Conservation (phyloP, 2,329 filamentous ascomycete species). For the Teratosphaeria zuluensis region DNA sequence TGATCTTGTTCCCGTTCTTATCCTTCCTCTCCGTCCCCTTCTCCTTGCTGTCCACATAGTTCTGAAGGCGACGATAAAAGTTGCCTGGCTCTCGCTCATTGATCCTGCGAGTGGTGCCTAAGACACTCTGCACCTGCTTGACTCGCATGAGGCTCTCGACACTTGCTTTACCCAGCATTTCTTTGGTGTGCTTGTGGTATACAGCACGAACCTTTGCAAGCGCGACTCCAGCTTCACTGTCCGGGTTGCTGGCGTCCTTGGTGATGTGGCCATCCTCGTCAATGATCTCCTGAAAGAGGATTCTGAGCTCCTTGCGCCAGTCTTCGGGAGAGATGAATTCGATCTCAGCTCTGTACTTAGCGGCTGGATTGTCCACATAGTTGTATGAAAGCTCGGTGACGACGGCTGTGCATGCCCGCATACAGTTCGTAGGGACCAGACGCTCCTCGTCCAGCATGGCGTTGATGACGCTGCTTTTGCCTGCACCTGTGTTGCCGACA, state of each 20-base stretch:
- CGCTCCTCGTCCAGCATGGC: conserved; percentile 53
- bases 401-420: conserved; percentile 53
- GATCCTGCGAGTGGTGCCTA: conserved; percentile 39
- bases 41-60: conserved; percentile 48
- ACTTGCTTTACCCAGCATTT: conserved; percentile 27
- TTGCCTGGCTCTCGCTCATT: conserved; percentile 24
- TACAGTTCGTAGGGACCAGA: conserved; percentile 47
- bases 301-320: conserved; percentile 44
- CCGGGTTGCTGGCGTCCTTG: conserved; percentile 30
- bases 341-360: conserved; percentile 45
- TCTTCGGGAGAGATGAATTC: conserved; percentile 46
- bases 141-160: conserved; percentile 36
- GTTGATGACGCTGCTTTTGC: conserved; percentile 55
- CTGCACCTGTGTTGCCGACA: conserved; percentile 52
- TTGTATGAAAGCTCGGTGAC: conserved; percentile 54
- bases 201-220: conserved; percentile 44
- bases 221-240: conserved; percentile 40
- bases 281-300: conserved; percentile 41
- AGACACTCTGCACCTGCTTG: conserved; percentile 29
- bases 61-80: conserved; percentile 40
- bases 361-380: conserved; percentile 42
- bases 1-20: conserved; percentile 23
- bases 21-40: conserved; percentile 29
- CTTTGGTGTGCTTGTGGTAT: conserved; percentile 34
- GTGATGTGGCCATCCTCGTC: conserved; percentile 31